A percentile compares a stretch with the other conserved stretches of the same genome.
These are phyloP conservation scores for Achaetomium macrosporum DNA, from an alignment of 2,329 filamentous ascomycete species.

Conservation along the genomic window DNA sequence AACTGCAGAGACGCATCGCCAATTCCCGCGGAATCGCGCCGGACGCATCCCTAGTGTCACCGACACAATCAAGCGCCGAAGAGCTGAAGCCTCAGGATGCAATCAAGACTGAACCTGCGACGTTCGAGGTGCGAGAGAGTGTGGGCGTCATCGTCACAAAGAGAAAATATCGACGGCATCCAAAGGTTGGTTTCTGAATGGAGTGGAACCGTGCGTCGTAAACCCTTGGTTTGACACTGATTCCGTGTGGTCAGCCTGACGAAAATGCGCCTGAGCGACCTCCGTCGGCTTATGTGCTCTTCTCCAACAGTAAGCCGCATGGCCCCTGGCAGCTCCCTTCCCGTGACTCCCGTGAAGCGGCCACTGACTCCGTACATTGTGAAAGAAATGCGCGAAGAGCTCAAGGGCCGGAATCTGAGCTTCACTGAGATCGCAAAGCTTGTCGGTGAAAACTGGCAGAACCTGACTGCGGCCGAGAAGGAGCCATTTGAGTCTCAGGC, in stretches of 20 bases:
- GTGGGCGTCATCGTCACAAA: constrained; percentile 47
- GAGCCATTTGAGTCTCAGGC: constrained; percentile 69
- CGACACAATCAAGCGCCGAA: constrained; percentile 47
- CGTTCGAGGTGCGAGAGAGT: constrained; percentile 40
- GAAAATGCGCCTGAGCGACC: constrained; percentile 75
- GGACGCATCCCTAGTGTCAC: constrained; percentile 45
- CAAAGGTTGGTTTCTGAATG: constrained; percentile 49
- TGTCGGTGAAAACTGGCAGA: constrained; percentile 78
- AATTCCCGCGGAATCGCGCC: constrained; percentile 61
- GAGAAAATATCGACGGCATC: constrained; percentile 71
- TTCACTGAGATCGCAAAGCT: constrained; percentile 82
- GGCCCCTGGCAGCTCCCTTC: background rate
- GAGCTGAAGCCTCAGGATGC: constrained; percentile 47
- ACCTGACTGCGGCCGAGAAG: constrained; percentile 58
- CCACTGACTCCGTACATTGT: constrained; percentile 7
- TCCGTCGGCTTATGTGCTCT: constrained; percentile 77
- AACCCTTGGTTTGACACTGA: background rate
- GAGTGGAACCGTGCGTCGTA: background rate
- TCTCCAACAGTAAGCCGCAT: constrained; percentile 66
- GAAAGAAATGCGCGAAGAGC: constrained; percentile 66
- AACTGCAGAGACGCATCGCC: constrained; percentile 77
- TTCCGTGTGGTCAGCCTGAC: constrained; percentile 51
- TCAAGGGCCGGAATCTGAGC: constrained; percentile 69
- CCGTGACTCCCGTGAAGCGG: too few relatives aligned
- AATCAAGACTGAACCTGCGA: constrained; percentile 41